Evolutionary conservation across 805 yeast species (phyloP).

Genomic region (Saturnispora gosingensis): DNA sequence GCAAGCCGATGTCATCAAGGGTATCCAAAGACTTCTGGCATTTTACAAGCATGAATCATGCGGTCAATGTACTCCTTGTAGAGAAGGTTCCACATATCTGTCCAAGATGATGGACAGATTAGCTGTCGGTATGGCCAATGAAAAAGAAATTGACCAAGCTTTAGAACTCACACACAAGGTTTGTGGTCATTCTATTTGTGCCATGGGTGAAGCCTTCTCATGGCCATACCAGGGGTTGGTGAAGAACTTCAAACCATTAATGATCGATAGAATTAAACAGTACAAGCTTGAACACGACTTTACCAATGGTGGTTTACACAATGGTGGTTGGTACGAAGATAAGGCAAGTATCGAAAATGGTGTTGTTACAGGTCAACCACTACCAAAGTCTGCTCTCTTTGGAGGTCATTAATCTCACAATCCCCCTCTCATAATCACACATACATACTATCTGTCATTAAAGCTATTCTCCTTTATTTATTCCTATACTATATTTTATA

Average conservation of each 20-base stretch:
- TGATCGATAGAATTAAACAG: constrained; percentile 65
- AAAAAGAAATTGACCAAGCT: constrained; percentile 76
- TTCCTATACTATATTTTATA: not conserved
- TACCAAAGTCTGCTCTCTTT: constrained; percentile 33
- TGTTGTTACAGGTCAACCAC: constrained; percentile 49
- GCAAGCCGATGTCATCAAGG: constrained; percentile 74
- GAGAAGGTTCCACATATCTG: constrained; percentile 89
- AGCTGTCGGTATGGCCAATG: constrained; percentile 68
- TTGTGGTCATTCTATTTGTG: constrained; percentile 90
- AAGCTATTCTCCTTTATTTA: not conserved
- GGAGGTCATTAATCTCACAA: constrained; percentile 19
- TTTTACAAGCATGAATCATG: constrained; percentile 90
- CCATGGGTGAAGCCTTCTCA: constrained; percentile 87
- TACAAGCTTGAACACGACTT: constrained; percentile 40
- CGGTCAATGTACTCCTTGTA: constrained; percentile 92
- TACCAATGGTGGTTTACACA: constrained; percentile 28
- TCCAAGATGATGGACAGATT: constrained; percentile 78
- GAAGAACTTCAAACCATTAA: constrained; percentile 73
- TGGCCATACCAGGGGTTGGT: constrained; percentile 91
- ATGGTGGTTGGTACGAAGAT: constrained; percentile 73
- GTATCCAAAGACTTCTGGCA: constrained; percentile 75
- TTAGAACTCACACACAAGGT: constrained; percentile 77
- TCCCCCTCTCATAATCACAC: not conserved
- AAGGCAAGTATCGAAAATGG: constrained; percentile 52
- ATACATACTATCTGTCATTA: not conserved